Conservation (phyloP, 768 basidiomycete genomes). For the Boletus vinaceobasis region DNA sequence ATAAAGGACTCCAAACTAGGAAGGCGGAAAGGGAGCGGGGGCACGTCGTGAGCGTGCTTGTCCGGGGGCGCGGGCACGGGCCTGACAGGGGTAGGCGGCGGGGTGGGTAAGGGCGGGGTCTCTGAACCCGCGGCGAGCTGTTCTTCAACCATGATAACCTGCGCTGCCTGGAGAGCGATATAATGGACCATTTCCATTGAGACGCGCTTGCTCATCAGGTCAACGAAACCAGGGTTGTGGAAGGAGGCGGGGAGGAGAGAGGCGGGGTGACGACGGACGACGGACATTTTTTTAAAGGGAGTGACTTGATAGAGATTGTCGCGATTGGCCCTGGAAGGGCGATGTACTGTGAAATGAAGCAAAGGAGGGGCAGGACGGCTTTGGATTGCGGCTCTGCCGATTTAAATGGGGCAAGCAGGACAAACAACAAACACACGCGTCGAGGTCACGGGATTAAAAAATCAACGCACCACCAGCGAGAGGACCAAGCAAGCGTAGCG, state of each 20-base stretch:
- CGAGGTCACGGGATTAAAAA: slow-evolving; percentile 30
- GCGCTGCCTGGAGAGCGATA: slow-evolving; percentile 74
- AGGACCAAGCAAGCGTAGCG: not conserved
- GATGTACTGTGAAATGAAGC: slow-evolving; percentile 15
- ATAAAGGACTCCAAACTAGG: slow-evolving; percentile 85
- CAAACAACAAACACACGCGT: slow-evolving; percentile 21
- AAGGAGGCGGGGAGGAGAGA: slow-evolving; percentile 74
- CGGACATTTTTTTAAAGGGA: slow-evolving; percentile 32
- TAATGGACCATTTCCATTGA: slow-evolving; percentile 82
- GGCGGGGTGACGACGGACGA: slow-evolving; percentile 58
- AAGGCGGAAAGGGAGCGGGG: slow-evolving; percentile 33
- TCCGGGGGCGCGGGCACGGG: slow-evolving; percentile 34
- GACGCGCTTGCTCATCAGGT: slow-evolving; percentile 74
- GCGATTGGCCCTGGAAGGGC: slow-evolving; percentile 2
- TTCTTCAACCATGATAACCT: slow-evolving; percentile 70
- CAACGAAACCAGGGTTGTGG: slow-evolving; percentile 80
- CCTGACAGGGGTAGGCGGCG: slow-evolving; percentile 64
- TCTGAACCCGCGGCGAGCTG: slow-evolving; percentile 29
- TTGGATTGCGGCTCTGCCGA: not conserved
- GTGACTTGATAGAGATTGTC: slow-evolving; percentile 33
- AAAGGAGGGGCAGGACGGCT: not conserved
- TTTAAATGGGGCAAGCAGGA: slow-evolving; percentile 9
- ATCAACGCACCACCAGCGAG: slow-evolving; percentile 4
- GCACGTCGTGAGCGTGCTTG: slow-evolving; percentile 26
- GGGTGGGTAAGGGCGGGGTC: slow-evolving; percentile 50